Conservation (phyloP, 371 early-diverging fungal genomes). For the Mucor plumbeus region DNA sequence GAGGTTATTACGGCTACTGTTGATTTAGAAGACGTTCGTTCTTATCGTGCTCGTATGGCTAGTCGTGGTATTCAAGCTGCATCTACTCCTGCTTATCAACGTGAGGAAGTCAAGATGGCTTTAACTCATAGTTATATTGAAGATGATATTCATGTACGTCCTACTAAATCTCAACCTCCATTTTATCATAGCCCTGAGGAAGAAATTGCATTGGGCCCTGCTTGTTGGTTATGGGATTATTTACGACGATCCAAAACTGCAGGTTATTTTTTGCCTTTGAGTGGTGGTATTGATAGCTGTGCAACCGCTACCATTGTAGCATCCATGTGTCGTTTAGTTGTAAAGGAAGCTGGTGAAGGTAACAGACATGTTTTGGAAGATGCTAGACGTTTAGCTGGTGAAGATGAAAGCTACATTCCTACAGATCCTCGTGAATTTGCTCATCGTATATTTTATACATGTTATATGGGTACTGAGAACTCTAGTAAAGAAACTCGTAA, state of each 20-base stretch:
- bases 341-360: slow-evolving; percentile 66
- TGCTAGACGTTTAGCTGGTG: slow-evolving; percentile 71
- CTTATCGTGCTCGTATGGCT: slow-evolving; percentile 72
- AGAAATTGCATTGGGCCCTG: slow-evolving; percentile 93
- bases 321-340: slow-evolving; percentile 94
- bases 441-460: slow-evolving; percentile 87
- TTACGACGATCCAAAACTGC: slow-evolving; percentile 86
- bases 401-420: slow-evolving; percentile 67
- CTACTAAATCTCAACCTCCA: slow-evolving; percentile 37
- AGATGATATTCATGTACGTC: slow-evolving; percentile 36
- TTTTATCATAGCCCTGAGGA: slow-evolving; percentile 73
- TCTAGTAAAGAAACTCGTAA: slow-evolving; percentile 86
- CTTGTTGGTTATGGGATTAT: slow-evolving; percentile 99
- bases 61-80: slow-evolving; percentile 88
- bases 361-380: slow-evolving; percentile 79
- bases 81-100: slow-evolving; percentile 59
- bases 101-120: slow-evolving; percentile 64
- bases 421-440: slow-evolving; percentile 84
- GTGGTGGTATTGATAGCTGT: slow-evolving; percentile 97
- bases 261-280: slow-evolving; percentile 95
- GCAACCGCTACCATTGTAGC: slow-evolving; percentile 91
- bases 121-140: slow-evolving; percentile 58
- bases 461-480: slow-evolving; percentile 95
- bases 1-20: slow-evolving; percentile 93
- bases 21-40: slow-evolving; percentile 89